Evolutionary conservation across 2,329 filamentous ascomycete genomes (phyloP).

Genomic region (Tolypocladium nubicola): DNA sequence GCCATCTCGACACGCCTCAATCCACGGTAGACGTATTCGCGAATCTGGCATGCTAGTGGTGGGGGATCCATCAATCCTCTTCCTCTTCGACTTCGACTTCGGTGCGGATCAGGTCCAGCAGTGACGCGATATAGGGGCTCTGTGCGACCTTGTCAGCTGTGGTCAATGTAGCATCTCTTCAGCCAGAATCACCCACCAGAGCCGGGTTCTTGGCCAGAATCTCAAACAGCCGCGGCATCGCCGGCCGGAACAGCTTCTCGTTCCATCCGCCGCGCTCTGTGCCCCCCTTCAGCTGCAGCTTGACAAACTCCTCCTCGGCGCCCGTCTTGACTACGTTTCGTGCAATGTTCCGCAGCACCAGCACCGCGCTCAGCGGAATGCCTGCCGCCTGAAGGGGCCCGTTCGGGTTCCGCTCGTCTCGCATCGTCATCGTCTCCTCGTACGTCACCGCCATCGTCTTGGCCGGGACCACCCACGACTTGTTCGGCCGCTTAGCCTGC

Average conservation of each 20-base stretch:
- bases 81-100: constrained; percentile 15
- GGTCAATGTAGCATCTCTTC: not conserved
- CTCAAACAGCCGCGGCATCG: constrained; percentile 55
- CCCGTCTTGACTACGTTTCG: constrained; percentile 53
- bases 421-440: constrained; percentile 45
- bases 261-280: constrained; percentile 47
- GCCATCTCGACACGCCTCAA: not conserved
- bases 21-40: too few relatives aligned
- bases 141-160: constrained; percentile 12
- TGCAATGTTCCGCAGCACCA: constrained; percentile 72
- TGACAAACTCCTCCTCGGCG: constrained; percentile 42
- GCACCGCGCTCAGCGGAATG: constrained; percentile 65
- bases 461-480: constrained; percentile 40
- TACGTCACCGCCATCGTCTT: constrained; percentile 43
- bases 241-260: constrained; percentile 54
- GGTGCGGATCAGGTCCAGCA: constrained; percentile 25
- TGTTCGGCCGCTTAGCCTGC: constrained; percentile 10
- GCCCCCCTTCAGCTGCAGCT: constrained; percentile 30
- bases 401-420: constrained; percentile 49
- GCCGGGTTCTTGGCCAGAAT: constrained; percentile 59
- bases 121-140: constrained; percentile 29
- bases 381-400: constrained; percentile 56
- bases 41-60: too few relatives aligned
- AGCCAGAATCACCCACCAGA: constrained; percentile 32
- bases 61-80: not conserved